Base-by-base conservation (phyloP, 306 rosid species). In the Fragaria vesca region DNA sequence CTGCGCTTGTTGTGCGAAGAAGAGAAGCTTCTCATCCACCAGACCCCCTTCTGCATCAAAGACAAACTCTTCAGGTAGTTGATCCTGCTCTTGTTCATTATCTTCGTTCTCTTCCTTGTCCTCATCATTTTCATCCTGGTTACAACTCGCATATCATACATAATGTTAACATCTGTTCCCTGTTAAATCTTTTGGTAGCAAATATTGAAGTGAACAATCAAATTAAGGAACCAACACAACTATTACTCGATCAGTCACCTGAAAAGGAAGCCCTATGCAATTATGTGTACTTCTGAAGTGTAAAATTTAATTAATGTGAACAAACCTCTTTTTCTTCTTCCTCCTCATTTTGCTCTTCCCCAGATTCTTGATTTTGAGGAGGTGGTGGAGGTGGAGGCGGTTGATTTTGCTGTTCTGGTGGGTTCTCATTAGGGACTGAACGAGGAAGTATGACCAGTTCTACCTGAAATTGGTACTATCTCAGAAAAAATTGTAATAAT, bases 41-140 rank as follows among this genome's bases (percentile, higher is more conserved):
- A 95, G 80, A 77, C 97, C 97, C 78, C 98, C 98, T 85, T 95
- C 98, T 36, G 98, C 96, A 80, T 95, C 98, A 82, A 92, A 92
- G 81, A 92, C 86, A 71, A 91, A 95, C 81, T 95, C 97, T 84
- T 95, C 98, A 32, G 98, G 97, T 82, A 95, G 62, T 84, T 95
- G 91, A 0, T 92, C 98, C 80, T 89, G 89, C 84, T 94, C 80
- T 52, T 89, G 90, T 75, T 91, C 98, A 71, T 89, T 92, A 76
- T 94, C 96, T 85, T 94, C 86, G 66, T 90, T 90, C 75, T 88
- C 83, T 42, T 78, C 81, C 24, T 90, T 90, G 66, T 89, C 82
- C 38, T 79, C 78, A 52, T 73, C 78, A 54, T 85, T 80, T 10
- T 91, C 94, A 69, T 91, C 97, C 98, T 94, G 89, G 78, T 81